Evolutionary conservation across 1,284 basidiomycete genomes (phyloP).

Genomic region (Boletus semigastroideus): DNA sequence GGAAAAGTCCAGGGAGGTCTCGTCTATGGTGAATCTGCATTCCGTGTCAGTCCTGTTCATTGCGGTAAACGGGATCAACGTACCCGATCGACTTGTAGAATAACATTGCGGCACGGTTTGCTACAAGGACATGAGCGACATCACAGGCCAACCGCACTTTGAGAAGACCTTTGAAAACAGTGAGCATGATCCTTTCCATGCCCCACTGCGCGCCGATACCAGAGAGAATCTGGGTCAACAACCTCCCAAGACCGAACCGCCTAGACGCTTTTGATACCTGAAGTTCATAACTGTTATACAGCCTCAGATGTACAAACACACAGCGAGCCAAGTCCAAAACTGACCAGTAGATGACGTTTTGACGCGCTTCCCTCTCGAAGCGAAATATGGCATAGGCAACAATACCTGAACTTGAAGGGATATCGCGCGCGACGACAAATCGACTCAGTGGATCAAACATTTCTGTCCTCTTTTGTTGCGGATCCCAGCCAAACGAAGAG

Average conservation of each 20-base stretch:
- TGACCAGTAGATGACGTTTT: conserved; percentile 68
- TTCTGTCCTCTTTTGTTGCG: conserved; percentile 53
- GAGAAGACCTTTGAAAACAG: conserved; percentile 60
- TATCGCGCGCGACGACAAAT: conserved; percentile 49
- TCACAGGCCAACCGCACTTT: background rate
- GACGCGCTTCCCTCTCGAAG: conserved; percentile 63
- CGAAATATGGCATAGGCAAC: conserved; percentile 66
- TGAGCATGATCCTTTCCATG: conserved; percentile 73
- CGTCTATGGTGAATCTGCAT: conserved; percentile 54
- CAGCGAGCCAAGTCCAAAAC: conserved; percentile 8
- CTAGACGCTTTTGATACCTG: conserved; percentile 50
- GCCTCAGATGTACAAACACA: background rate
- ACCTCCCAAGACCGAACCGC: conserved; percentile 57
- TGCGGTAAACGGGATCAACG: conserved; percentile 3
- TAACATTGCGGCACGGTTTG: conserved; percentile 48
- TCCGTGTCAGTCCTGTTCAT: conserved; percentile 4
- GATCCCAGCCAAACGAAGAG: conserved; percentile 72
- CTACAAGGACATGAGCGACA: conserved; percentile 37
- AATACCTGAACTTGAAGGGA: conserved; percentile 17
- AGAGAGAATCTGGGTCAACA: conserved; percentile 48
- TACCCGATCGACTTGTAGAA: conserved; percentile 65
- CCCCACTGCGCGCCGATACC: conserved; percentile 49
- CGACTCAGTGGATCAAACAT: conserved; percentile 60
- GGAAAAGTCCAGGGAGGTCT: conserved; percentile 50
- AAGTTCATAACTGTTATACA: conserved; percentile 63